Base-by-base conservation (phyloP, 2,329 filamentous ascomycete species). In the Microcyclosporella mali region DNA sequence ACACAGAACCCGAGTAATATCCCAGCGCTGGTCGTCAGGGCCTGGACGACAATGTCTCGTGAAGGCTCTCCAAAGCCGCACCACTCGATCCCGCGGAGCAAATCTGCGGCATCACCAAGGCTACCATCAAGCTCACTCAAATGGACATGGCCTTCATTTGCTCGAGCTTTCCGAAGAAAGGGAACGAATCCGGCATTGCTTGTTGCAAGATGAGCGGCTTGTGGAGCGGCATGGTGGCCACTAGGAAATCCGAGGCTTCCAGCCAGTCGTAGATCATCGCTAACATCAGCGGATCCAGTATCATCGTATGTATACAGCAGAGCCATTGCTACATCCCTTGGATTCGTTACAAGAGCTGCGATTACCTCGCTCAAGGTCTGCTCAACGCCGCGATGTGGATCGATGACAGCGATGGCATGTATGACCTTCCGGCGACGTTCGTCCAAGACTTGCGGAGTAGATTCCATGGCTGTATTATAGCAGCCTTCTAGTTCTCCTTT, bases 391-490 rank as follows among this genome's bases (percentile, higher is more conserved):
- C 11, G 19, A 7, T 10, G 34, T 4, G 19, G 36, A n/a, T n/a
- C 12, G 3, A 38, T 38, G 2, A 36, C 25, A 31, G 46, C 42
- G n/a, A 55, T 43, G 2, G 19, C 14, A 15, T 53, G 46, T 4
- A 49, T 17, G 1, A 55, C 37, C 6, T 30, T 33, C 15, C 48
- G 34, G 11, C 50, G 46, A 6, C 55, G 47, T 17, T 51, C 43
- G n/a, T 30, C 14, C 4, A 56, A 18, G 4, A 48, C 44, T 11
- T 45, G 35, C 12, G 29, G 18, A 2, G 56, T 57, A 6, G 44
- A 41, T 36, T 58, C 56, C 28, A 42, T 27, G 2, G 40, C 40
- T 3, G 56, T 53, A 19, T 56, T 56, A 43, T 56, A 58, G 18
- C 51, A 45, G 14, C 52, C 56, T 17, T 44, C 46, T 9, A 55